Conservation (phyloP, 2,329 filamentous ascomycete species). For the Didymella pomorum region DNA sequence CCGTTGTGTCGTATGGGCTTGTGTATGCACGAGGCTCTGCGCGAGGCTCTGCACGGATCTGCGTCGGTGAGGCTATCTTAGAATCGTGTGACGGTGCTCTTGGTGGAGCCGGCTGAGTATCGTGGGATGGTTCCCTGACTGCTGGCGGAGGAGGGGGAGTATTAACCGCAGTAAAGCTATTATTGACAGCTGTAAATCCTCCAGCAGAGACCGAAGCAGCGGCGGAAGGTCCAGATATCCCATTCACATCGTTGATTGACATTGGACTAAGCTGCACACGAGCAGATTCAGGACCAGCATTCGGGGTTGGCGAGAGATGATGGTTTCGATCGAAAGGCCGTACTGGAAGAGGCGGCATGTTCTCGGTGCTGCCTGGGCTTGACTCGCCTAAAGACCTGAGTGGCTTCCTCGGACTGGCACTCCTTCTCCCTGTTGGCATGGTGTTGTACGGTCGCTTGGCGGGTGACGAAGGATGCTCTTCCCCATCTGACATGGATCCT, state of each 20-base stretch:
- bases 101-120: conserved; percentile 26
- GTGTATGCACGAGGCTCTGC: conserved; percentile 33
- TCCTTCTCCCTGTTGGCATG: conserved; percentile 35
- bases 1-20: conserved; percentile 42
- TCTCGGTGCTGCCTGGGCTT: conserved; percentile 36
- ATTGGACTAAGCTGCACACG: conserved; percentile 41
- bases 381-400: conserved; percentile 35
- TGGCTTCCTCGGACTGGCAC: conserved; percentile 41
- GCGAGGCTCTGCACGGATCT: neutral
- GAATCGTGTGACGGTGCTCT: conserved; percentile 21
- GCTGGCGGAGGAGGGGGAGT: conserved; percentile 26
- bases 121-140: conserved; percentile 23
- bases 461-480: conserved; percentile 35
- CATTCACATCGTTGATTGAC: conserved; percentile 43
- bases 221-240: conserved; percentile 27
- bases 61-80: conserved; percentile 16
- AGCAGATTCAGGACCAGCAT: conserved; percentile 28
- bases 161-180: conserved; percentile 38
- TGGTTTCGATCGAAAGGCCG: conserved; percentile 31
- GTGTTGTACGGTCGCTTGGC: conserved; percentile 43
- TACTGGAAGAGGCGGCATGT: conserved; percentile 36
- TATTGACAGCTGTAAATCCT: conserved; percentile 35
- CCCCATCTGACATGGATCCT: conserved; percentile 41
- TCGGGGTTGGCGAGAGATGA: conserved; percentile 31
- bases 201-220: conserved; percentile 22